A percentile compares a stretch with the other conserved stretches of the same genome.
phyloP scores from a whole-genome alignment of 73 alveolate genomes.

The Urostyla sp. region DNA sequence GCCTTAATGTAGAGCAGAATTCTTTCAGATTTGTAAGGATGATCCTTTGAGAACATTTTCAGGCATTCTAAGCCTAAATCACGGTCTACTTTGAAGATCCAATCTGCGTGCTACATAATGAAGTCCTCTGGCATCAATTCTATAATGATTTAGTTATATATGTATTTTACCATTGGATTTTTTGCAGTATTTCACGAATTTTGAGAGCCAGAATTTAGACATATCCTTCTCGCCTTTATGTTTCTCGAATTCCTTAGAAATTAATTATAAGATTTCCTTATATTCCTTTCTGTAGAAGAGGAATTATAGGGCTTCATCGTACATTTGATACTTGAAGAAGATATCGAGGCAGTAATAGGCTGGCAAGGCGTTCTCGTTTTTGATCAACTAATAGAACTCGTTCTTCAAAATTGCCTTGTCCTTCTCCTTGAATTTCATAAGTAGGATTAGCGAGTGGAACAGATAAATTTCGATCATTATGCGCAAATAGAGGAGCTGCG shows the following conservation, averaged over 20 bases:
- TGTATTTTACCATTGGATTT: slow-evolving; percentile 29
- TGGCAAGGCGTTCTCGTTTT: slow-evolving; percentile 63
- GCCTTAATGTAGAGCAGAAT: slow-evolving; percentile 26
- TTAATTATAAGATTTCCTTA: slow-evolving; percentile 1
- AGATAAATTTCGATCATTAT: slow-evolving; percentile 43
- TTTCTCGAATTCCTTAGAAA: slow-evolving; percentile 11
- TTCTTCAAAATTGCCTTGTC: slow-evolving; percentile 37
- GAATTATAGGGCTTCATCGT: slow-evolving; percentile 51
- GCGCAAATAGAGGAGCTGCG: slow-evolving; percentile 20
- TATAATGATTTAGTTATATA: not conserved
- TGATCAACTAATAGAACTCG: slow-evolving; percentile 50
- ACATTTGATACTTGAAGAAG: slow-evolving; percentile 41
- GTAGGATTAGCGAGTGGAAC: slow-evolving; percentile 59
- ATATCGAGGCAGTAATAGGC: slow-evolving; percentile 48
- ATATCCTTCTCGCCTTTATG: slow-evolving; percentile 9
- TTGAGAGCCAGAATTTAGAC: slow-evolving; percentile 5
- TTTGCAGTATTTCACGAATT: slow-evolving; percentile 40
- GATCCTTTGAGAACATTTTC: slow-evolving; percentile 31
- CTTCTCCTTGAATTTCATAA: slow-evolving; percentile 38
- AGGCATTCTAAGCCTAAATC: slow-evolving; percentile 50
- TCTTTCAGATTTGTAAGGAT: slow-evolving; percentile 19
- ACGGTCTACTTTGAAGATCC: slow-evolving; percentile 25
- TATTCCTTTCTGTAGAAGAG: slow-evolving; percentile 49
- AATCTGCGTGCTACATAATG: slow-evolving; percentile 27
- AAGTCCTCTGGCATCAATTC: slow-evolving; percentile 23